Conservation (phyloP, 2,329 filamentous ascomycete genomes). For the Penicillium concentricum region DNA sequence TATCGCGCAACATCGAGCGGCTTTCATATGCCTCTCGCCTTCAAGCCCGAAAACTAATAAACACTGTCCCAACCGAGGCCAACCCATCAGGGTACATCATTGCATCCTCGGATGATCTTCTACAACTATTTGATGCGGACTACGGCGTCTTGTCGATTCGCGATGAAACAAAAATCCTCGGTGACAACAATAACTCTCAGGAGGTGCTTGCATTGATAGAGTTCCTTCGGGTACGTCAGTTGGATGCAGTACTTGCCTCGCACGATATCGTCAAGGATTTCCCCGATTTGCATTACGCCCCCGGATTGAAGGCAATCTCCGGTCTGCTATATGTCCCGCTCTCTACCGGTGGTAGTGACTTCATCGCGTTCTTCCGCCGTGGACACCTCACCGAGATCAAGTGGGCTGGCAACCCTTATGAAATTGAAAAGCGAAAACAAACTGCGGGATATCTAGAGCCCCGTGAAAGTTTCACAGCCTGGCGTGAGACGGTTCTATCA, state of each 20-base stretch:
- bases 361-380: slow-evolving; percentile 87
- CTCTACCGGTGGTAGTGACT: slow-evolving; percentile 72
- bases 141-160: slow-evolving; percentile 80
- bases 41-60: slow-evolving; percentile 83
- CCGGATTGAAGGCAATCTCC: slow-evolving; percentile 75
- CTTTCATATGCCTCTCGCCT: slow-evolving; percentile 81
- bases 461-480: slow-evolving; percentile 75
- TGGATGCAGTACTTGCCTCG: slow-evolving; percentile 74
- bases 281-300: slow-evolving; percentile 74
- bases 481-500: slow-evolving; percentile 77
- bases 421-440: slow-evolving; percentile 72
- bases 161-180: slow-evolving; percentile 86
- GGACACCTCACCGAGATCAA: slow-evolving; percentile 79
- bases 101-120: slow-evolving; percentile 79
- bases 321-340: slow-evolving; percentile 80
- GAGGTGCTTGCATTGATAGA: slow-evolving; percentile 82
- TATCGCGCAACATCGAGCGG: slow-evolving; percentile 82
- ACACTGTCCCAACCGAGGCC: slow-evolving; percentile 76
- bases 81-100: slow-evolving; percentile 90
- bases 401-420: slow-evolving; percentile 59
- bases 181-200: slow-evolving; percentile 70
- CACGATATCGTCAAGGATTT: slow-evolving; percentile 76
- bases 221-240: slow-evolving; percentile 72
- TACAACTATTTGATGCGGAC: slow-evolving; percentile 83
- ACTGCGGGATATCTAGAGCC: slow-evolving; percentile 75